Percentiles rank a stretch among this genome's conserved stretches.
phyloP scores from a whole-genome alignment of 306 rosid species.

The Cucumis melo region DNA sequence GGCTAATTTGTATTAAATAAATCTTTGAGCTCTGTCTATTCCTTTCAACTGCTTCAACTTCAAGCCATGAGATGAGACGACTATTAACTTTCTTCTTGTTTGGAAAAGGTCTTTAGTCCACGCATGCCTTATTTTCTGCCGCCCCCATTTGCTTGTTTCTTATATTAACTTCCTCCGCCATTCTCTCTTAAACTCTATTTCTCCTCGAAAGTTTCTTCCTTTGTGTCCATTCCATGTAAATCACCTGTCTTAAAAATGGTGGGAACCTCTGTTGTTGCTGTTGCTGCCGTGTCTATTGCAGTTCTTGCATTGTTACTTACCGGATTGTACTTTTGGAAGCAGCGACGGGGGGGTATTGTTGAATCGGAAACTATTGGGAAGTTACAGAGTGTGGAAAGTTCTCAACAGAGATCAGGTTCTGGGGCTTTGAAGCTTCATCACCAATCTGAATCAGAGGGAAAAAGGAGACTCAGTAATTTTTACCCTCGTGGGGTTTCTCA shows the following conservation, averaged over 20 bases:
- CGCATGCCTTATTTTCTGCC: slow-evolving; percentile 20
- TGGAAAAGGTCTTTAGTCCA: slow-evolving; percentile 40
- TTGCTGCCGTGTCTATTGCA: slow-evolving; percentile 12
- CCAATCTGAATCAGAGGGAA: slow-evolving; percentile 19
- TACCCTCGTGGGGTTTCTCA: slow-evolving; percentile 34
- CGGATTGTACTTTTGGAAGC: slow-evolving; percentile 10
- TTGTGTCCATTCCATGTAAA: neutral
- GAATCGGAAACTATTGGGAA: neutral
- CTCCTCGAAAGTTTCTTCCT: neutral
- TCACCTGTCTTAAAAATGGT: slow-evolving; percentile 16
- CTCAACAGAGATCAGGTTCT: slow-evolving; percentile 15
- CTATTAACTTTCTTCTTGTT: slow-evolving; percentile 13
- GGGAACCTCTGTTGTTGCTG: slow-evolving; percentile 20
- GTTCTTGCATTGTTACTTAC: slow-evolving; percentile 2
- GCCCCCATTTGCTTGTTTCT: neutral
- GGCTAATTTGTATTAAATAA: neutral
- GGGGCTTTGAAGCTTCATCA: slow-evolving; percentile 12
- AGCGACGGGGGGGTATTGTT: neutral
- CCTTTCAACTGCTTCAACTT: neutral
- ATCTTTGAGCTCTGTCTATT: neutral
- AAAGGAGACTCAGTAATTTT: slow-evolving; percentile 21
- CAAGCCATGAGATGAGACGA: neutral
- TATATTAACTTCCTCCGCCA: neutral
- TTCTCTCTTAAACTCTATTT: neutral
- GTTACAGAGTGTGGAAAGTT: neutral